Conservation (phyloP, 1,284 basidiomycete genomes). For the Gomphus sp. region DNA sequence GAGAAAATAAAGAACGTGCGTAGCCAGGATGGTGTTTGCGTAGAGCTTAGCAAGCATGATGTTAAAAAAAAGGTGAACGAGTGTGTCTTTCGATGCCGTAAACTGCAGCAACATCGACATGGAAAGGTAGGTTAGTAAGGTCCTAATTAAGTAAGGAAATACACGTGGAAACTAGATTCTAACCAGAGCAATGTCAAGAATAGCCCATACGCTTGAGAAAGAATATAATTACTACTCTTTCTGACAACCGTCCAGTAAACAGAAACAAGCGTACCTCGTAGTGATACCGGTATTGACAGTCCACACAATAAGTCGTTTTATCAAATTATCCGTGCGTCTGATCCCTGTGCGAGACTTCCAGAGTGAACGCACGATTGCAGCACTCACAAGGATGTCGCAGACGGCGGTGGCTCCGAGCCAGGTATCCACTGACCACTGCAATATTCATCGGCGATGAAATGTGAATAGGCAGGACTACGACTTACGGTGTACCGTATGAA, state of each 20-base stretch:
- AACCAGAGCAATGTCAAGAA: neutral
- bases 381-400: conserved; percentile 1
- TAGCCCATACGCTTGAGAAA: neutral
- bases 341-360: neutral
- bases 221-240: neutral
- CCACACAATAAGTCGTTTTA: neutral
- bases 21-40: neutral
- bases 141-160: neutral
- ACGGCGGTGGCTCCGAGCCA: neutral
- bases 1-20: neutral
- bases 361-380: neutral
- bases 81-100: neutral
- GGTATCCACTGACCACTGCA: conserved; percentile 1
- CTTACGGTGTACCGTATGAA: too few species aligned
- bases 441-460: too few species aligned
- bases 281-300: conserved; percentile 1
- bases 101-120: neutral
- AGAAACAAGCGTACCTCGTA: neutral
- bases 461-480: too few species aligned
- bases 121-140: neutral
- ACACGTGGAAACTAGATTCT: neutral
- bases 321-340: neutral
- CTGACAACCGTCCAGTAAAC: neutral
- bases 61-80: conserved; percentile 1
- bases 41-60: conserved; percentile 3